Evolutionary conservation across 176 grass and related monocot genomes (phyloP).

Genomic region (Puccinellia tenuiflora): DNA sequence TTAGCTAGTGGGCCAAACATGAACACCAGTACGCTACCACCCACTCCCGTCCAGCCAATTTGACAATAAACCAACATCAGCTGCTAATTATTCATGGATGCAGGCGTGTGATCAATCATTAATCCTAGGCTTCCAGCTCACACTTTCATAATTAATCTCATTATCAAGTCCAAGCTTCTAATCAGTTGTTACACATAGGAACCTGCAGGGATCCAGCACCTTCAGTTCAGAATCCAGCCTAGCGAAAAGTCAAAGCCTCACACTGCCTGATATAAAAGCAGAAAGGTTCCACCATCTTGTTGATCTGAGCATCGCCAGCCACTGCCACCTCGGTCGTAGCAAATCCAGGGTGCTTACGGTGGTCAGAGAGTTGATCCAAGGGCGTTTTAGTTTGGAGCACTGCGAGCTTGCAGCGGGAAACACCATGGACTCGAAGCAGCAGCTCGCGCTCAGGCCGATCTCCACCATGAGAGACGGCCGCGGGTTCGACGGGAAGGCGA

Average conservation of each 20-base stretch:
- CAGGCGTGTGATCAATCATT: not conserved
- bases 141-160: not conserved
- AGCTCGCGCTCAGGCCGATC: conserved; percentile 10
- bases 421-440: conserved; percentile 24
- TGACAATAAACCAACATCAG: not conserved
- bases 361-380: too few species aligned
- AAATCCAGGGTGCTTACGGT: too few species aligned
- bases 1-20: too few species aligned
- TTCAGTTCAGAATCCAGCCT: not conserved
- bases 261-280: not conserved
- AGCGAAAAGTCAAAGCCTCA: conserved; percentile 5
- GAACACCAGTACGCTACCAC: too few species aligned
- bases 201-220: not conserved
- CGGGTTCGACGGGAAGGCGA: not conserved
- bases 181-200: not conserved
- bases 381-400: too few species aligned
- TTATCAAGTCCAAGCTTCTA: not conserved
- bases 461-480: not conserved
- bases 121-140: conserved; percentile 1
- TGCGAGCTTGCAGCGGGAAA: not conserved
- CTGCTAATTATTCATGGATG: not conserved
- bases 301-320: too few species aligned
- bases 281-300: too few species aligned
- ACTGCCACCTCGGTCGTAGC: too few species aligned
- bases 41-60: too few species aligned